Base-by-base conservation (phyloP, 768 basidiomycete species). In the Symmetrospora coprosmae region DNA sequence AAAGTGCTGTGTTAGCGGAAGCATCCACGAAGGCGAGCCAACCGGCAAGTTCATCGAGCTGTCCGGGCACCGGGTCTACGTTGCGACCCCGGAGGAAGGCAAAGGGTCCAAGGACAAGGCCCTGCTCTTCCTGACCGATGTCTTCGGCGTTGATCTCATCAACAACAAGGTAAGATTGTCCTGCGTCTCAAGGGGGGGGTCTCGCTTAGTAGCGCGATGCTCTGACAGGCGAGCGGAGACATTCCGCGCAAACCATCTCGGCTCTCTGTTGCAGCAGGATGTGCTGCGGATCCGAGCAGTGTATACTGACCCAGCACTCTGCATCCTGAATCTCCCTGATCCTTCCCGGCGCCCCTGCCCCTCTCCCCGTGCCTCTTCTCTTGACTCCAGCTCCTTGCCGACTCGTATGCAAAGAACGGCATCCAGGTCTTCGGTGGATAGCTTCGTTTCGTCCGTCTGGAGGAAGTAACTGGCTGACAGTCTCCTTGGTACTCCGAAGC, bases 21-120 rank as follows among this genome's bases (percentile, higher is more conserved):
- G n/a, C n/a, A n/a, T 21, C 50, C 17, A 31, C 40, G 19, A 71
- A 51, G 51, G 72, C 73, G 14, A 27, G 14, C 34, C 43, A 4
- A 1, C 52, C 19, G 27, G 60, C 30, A 21, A 52, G 41, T 23
- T 65, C 35, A 33, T 21, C 40, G 33, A 13, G 39, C 5, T 56
- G 50, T 30, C 43, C 50, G 30, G 52, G 31, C 21, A 52, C 59
- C 46, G 47, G 68, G 33, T 39, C 52, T 58, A 58, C 30, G 21
- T 58, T 19, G 55, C 55, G 28, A 31, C 17, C 16, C 41, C 55
- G 13, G 31, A 40, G 13, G 31, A 46, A 23, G 55, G 43, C 37
- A 38, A 35, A 21, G n/a, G n/a, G n/a, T 43, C 55, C 30, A 58
- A 31, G 9, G 55, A 58, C 43, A 58, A 58, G 43, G 55, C 43